These are phyloP conservation scores for Mariannaea sp. DNA, from an alignment of 2,329 filamentous ascomycete genomes.

Conservation along the genomic window DNA sequence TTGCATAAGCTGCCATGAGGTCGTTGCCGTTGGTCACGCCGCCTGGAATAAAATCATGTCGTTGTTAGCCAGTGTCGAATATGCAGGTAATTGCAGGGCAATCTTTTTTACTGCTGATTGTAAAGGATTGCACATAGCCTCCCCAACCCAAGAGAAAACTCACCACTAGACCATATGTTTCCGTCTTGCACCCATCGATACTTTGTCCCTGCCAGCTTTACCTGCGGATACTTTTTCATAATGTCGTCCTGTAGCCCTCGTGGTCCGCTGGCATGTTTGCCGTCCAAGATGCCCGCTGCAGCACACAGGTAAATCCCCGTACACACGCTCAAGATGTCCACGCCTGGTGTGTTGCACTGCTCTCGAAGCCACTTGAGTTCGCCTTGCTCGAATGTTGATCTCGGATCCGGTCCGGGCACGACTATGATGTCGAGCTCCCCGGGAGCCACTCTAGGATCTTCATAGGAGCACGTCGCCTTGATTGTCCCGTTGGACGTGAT, in stretches of 20 bases:
- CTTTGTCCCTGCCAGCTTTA: slow-evolving; percentile 51
- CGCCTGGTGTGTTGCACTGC: slow-evolving; percentile 45
- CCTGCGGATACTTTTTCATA: slow-evolving; percentile 44
- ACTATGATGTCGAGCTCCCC: slow-evolving; percentile 57
- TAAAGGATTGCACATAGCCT: too few relatives aligned
- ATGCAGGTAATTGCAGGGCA: background rate
- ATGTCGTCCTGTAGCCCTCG: slow-evolving; percentile 49
- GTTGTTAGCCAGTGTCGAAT: background rate
- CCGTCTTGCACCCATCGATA: slow-evolving; percentile 58
- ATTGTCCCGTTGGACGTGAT: slow-evolving; percentile 49
- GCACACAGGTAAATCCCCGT: slow-evolving; percentile 56
- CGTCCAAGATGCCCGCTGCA: slow-evolving; percentile 53
- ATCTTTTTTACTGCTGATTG: too few relatives aligned
- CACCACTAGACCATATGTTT: slow-evolving; percentile 60
- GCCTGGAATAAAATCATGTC: slow-evolving; percentile 42
- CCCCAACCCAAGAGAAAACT: slow-evolving; percentile 35
- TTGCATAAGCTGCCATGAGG: slow-evolving; percentile 57
- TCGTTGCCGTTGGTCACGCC: slow-evolving; percentile 62
- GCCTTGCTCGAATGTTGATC: slow-evolving; percentile 37
- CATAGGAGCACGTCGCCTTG: slow-evolving; percentile 50
- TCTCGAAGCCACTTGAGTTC: slow-evolving; percentile 49
- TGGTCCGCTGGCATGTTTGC: slow-evolving; percentile 53
- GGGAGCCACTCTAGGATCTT: slow-evolving; percentile 52
- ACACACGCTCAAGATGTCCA: slow-evolving; percentile 58
- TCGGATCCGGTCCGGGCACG: slow-evolving; percentile 56